Percentiles rank a stretch among this genome's conserved stretches.
phyloP scores from a whole-genome alignment of 2,329 filamentous ascomycete species.

The Dactylellina cionopaga region DNA sequence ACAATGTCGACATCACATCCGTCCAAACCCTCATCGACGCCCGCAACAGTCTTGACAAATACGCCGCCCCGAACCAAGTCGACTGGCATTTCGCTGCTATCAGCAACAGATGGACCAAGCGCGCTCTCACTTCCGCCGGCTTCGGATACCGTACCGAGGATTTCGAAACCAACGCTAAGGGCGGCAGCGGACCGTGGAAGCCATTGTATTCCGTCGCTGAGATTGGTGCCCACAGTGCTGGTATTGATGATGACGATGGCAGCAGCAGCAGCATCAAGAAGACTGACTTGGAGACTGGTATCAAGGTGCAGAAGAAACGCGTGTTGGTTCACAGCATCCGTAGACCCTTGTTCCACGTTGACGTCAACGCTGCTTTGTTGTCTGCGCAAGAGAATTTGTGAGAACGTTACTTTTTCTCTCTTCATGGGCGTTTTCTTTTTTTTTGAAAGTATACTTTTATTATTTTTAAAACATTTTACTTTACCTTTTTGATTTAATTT shows the following conservation, averaged over 20 bases:
- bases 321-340: conserved; percentile 86
- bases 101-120: conserved; percentile 93
- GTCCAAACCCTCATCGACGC: conserved; percentile 93
- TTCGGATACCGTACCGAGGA: conserved; percentile 76
- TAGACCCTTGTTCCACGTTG: conserved; percentile 90
- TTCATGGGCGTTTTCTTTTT: background rate
- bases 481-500: too few species aligned
- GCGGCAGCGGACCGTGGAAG: conserved; percentile 70
- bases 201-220: conserved; percentile 96
- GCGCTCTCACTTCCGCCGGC: conserved; percentile 83
- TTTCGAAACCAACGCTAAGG: conserved; percentile 65
- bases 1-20: conserved; percentile 92
- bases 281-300: conserved; percentile 58
- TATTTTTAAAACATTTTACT: too few species aligned
- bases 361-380: conserved; percentile 87
- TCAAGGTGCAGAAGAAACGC: conserved; percentile 63
- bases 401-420: background rate
- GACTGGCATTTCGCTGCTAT: conserved; percentile 97
- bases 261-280: conserved; percentile 57
- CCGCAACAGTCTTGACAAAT: conserved; percentile 89
- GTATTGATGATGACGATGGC: conserved; percentile 55
- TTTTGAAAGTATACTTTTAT: background rate
- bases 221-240: conserved; percentile 74
- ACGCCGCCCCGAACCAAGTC: conserved; percentile 80
- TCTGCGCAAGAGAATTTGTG: conserved; percentile 81